Evolutionary conservation across 2,329 filamentous ascomycete species (phyloP), one percentile per base, ranked within the genome.

Genomic region (Clarireedia sp.): DNA sequence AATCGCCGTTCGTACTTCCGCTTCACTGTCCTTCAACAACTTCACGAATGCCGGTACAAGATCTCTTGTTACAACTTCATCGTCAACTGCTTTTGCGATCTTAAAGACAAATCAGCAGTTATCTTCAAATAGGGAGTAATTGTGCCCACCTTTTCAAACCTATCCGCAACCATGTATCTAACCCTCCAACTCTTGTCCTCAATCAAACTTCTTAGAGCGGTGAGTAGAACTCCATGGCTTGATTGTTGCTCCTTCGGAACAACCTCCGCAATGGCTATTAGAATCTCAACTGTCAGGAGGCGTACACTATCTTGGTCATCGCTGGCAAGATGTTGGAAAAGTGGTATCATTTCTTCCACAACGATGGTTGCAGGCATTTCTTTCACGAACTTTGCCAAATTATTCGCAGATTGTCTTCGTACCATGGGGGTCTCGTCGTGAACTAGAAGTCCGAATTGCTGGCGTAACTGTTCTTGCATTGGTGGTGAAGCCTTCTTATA

Each of bases 151-250:
- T 97, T 96, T 74, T 99, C 94, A 69, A 96, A 99, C 70, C 90
- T 84, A 73, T 99, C 94, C 48, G 94, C 94, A 66, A 99, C 94
- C 94, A 99, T 99, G 74, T 97, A 99, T 70, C 94, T 84, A 58
- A 99, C 94, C 68, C 94, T 85, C 94, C 94, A 99, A 76, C 94
- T 97, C 82, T 97, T 99, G 72, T 99, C 94, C 68, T 96, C 94
- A 74, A 99, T 97, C 68, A 99, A 74, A 74, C 83, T 95, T 66
- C 94, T 86, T 68, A 99, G 76, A 46, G 92, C 90, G 50, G 89
- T 92, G 67, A 99, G 78, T 56, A 99, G 76, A 55, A 97, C 90
- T 52, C 92, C 94, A 68, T 97, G 92, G 73, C 91, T 96, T 46
- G 90, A 86, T 73, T 99, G 94, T 72, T 99, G 91, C 73, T 97